phyloP scores from a whole-genome alignment of 257 asterid genomes.

The Solanum sparsipilum region DNA sequence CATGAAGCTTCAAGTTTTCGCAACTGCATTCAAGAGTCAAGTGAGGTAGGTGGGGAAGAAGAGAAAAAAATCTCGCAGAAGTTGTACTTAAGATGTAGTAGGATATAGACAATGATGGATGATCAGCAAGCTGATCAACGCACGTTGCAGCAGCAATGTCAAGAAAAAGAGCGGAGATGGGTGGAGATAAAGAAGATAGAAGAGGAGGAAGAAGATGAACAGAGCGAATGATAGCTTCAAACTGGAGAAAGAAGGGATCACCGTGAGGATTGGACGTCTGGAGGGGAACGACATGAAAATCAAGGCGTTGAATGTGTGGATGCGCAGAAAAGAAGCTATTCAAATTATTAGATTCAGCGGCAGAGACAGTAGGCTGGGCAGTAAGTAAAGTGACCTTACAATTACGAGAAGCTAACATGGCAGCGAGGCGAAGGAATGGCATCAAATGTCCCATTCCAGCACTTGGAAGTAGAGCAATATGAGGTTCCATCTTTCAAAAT shows the following conservation, averaged over 20 bases:
- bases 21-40: not conserved
- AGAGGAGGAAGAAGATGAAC: constrained; percentile 8
- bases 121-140: constrained; percentile 6
- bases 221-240: constrained; percentile 3
- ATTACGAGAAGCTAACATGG: constrained; percentile 6
- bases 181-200: constrained; percentile 12
- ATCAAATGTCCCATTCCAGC: constrained; percentile 15
- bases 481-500: not conserved
- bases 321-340: constrained; percentile 7
- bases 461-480: constrained; percentile 18
- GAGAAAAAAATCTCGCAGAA: constrained; percentile 6
- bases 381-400: constrained; percentile 23
- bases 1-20: constrained; percentile 7
- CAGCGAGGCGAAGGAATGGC: constrained; percentile 20
- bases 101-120: constrained; percentile 4
- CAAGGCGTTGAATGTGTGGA: constrained; percentile 18
- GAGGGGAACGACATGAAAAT: constrained; percentile 4
- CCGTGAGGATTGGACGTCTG: not conserved
- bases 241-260: constrained; percentile 18
- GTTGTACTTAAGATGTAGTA: not conserved
- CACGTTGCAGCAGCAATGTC: constrained; percentile 1
- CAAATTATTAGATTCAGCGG: not conserved
- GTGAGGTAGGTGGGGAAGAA: constrained; percentile 3
- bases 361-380: constrained; percentile 8
- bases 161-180: constrained; percentile 16